Conservation (phyloP, 1,284 basidiomycete genomes). For the Dichomitus squalens region DNA sequence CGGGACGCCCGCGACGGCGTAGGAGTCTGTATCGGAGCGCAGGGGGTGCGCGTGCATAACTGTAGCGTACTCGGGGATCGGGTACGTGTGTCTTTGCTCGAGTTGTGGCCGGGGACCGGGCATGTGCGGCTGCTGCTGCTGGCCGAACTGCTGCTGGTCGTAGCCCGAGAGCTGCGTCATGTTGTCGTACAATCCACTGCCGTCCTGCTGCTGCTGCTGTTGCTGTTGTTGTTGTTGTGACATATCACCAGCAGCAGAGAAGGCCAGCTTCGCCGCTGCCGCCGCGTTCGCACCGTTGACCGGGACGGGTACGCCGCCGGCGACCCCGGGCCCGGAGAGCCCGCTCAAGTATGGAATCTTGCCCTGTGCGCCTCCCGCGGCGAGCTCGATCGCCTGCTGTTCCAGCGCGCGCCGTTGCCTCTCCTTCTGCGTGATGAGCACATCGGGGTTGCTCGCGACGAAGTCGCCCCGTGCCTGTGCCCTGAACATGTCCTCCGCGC, state of each 20-base stretch:
- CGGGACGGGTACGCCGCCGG: constrained; percentile 1
- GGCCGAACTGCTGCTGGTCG: constrained; percentile 5
- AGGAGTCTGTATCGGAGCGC: constrained; percentile 28
- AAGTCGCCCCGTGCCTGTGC: constrained; percentile 62
- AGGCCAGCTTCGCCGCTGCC: not conserved
- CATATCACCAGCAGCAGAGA: not conserved
- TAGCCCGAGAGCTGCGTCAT: not conserved
- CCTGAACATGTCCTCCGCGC: constrained; percentile 65
- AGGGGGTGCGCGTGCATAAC: constrained; percentile 2
- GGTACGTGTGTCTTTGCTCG: constrained; percentile 11
- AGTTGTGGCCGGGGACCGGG: constrained; percentile 5
- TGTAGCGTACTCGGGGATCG: constrained; percentile 9
- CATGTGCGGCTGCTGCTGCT: not conserved
- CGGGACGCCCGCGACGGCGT: constrained; percentile 8
- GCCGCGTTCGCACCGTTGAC: not conserved
- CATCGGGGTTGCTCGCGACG: constrained; percentile 33
- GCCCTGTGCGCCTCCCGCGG: constrained; percentile 3
- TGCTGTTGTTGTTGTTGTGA: not conserved
- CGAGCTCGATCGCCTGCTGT: constrained; percentile 3
- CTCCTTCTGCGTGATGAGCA: constrained; percentile 33
- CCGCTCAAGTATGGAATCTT: constrained; percentile 11
- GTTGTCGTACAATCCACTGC: too few species aligned
- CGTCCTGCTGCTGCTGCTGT: too few species aligned
- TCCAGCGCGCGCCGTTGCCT: constrained; percentile 33
- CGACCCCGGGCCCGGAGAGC: constrained; percentile 22